These are phyloP conservation scores for Gynochthodes officinalis DNA, from an alignment of 257 asterid species.

Conservation along the genomic window DNA sequence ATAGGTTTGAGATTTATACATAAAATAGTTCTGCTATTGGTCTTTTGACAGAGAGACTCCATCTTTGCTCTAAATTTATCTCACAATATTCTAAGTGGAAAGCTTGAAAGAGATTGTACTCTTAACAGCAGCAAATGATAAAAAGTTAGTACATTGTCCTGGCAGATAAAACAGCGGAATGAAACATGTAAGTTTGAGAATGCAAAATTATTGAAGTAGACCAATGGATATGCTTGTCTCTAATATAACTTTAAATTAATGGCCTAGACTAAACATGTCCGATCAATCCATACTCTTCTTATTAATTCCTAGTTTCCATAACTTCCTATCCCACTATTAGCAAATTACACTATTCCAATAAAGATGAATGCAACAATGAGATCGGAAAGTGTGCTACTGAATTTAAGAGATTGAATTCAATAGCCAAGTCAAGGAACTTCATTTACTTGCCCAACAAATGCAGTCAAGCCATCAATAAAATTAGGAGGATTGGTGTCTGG, in stretches of 20 bases:
- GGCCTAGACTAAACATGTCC: neutral
- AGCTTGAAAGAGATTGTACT: too few species aligned
- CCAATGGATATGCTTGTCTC: neutral
- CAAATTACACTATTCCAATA: neutral
- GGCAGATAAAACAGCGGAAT: too few species aligned
- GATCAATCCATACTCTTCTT: too few species aligned
- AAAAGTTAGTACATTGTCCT: too few species aligned
- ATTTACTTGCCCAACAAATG: neutral
- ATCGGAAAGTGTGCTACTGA: neutral
- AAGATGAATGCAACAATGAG: neutral
- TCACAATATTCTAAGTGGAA: too few species aligned
- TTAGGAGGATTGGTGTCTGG: neutral
- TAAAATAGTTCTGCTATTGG: too few species aligned
- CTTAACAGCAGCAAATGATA: too few species aligned
- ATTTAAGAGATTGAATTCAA: neutral
- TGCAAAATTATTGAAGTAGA: neutral
- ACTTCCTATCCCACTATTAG: too few species aligned
- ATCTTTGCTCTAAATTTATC: too few species aligned
- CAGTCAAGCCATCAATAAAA: neutral
- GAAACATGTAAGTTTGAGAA: neutral
- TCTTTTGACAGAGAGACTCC: too few species aligned
- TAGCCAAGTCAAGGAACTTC: neutral
- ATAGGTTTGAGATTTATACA: too few species aligned
- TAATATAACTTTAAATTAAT: neutral
- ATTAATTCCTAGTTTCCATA: neutral